Percentiles rank a stretch among this genome's conserved stretches.
Conservation (phyloP, 352 stramenopile species). For the Elongisporangium anandrum region DNA sequence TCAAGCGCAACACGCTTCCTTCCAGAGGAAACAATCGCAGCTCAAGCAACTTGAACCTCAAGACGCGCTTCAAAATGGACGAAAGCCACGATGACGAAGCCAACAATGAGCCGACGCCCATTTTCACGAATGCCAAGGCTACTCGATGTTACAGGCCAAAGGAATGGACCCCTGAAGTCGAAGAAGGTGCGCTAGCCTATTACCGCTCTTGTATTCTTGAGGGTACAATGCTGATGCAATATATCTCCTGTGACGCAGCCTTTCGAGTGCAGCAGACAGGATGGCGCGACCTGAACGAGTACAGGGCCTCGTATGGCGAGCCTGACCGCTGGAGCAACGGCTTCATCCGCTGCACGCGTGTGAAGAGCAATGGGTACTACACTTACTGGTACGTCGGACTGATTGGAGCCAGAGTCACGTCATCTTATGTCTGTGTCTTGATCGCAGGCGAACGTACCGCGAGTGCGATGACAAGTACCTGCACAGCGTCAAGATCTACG, state of each 20-base stretch:
- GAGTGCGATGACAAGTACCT: conserved; percentile 85
- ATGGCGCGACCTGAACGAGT: conserved; percentile 77
- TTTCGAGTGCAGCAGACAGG: conserved; percentile 73
- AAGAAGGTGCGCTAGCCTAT: conserved; percentile 36
- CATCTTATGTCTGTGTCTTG: background rate
- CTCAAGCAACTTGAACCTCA: conserved; percentile 9
- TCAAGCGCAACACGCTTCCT: conserved; percentile 29
- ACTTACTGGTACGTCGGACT: conserved; percentile 58
- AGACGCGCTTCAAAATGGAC: conserved; percentile 55
- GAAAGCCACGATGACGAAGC: conserved; percentile 24
- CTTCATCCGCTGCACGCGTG: conserved; percentile 71
- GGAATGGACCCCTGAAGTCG: conserved; percentile 58
- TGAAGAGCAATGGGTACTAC: conserved; percentile 82
- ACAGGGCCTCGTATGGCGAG: conserved; percentile 72
- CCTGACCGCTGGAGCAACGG: conserved; percentile 72
- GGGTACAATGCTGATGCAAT: background rate
- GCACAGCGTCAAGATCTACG: conserved; percentile 72
- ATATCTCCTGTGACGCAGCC: conserved; percentile 12
- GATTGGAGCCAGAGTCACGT: background rate
- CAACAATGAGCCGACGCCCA: conserved; percentile 16
- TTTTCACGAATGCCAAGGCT: conserved; percentile 49
- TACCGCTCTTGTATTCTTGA: too few relatives aligned
- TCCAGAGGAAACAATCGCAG: conserved; percentile 29
- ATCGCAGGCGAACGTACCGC: conserved; percentile 39
- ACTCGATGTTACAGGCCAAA: conserved; percentile 62